These are phyloP conservation scores for Capsicum pubescens DNA, from an alignment of 257 asterid genomes.

Conservation along the genomic window DNA sequence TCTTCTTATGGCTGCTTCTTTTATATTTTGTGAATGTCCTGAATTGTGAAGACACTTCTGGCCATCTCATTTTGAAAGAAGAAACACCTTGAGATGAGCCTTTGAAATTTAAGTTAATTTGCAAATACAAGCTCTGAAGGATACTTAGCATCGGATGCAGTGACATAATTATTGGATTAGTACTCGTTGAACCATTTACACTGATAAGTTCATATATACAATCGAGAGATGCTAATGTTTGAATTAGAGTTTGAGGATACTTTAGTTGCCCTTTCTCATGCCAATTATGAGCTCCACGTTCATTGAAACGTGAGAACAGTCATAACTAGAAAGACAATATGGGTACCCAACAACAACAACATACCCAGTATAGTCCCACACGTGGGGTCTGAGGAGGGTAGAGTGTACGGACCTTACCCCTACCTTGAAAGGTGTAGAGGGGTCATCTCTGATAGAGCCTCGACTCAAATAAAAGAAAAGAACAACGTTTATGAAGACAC, in stretches of 20 bases:
- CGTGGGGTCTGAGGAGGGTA: too few relatives aligned
- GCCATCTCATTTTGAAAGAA: background rate
- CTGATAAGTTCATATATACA: background rate
- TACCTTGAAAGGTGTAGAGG: too few relatives aligned
- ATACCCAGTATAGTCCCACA: too few relatives aligned
- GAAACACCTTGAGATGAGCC: background rate
- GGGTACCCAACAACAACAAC: background rate
- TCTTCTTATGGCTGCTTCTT: background rate
- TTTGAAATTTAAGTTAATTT: too few relatives aligned
- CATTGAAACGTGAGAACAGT: background rate
- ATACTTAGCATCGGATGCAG: background rate
- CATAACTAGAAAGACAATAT: background rate
- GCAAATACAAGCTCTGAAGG: background rate
- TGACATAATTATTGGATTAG: background rate
- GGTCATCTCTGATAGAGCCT: too few relatives aligned
- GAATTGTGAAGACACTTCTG: background rate
- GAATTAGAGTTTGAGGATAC: background rate
- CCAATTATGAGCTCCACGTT: constrained; percentile 16
- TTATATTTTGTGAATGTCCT: background rate
- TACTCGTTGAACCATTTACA: background rate
- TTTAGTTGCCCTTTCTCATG: background rate
- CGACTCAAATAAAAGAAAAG: too few relatives aligned
- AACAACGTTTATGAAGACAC: too few relatives aligned
- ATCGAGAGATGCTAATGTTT: background rate
- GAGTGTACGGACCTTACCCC: too few relatives aligned